Evolutionary conservation across 305 asterid genomes (phyloP).

Genomic region (Rubia peregrina): DNA sequence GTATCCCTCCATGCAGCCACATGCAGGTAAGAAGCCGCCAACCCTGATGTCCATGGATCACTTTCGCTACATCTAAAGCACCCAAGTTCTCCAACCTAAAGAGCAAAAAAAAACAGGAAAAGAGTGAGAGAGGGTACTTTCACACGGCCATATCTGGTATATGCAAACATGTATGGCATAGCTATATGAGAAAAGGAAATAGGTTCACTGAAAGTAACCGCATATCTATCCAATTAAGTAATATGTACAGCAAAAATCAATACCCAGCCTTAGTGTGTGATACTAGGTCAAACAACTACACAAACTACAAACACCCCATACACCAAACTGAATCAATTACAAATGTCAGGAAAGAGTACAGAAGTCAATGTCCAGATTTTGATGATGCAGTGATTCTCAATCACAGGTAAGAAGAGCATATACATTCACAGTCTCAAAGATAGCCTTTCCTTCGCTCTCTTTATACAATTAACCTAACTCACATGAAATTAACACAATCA

Average conservation of each 20-base stretch:
- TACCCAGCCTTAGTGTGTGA: no score
- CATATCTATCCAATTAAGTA: not conserved
- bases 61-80: constrained; percentile 41
- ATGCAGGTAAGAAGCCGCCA: constrained; percentile 52
- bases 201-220: not conserved
- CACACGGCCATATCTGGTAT: not conserved
- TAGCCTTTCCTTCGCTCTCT: not conserved
- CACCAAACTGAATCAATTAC: not conserved
- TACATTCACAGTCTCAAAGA: no score
- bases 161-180: not conserved
- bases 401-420: not conserved
- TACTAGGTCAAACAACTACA: not conserved
- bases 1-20: constrained; percentile 51
- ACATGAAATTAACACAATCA: not conserved
- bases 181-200: not conserved
- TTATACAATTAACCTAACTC: not conserved
- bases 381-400: no score
- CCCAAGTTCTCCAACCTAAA: constrained; percentile 45
- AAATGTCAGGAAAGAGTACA: not conserved
- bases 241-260: not conserved
- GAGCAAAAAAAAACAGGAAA: constrained; percentile 1
- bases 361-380: not conserved
- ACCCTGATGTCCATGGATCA: constrained; percentile 38
- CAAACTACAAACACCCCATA: not conserved
- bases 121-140: not conserved